Evolutionary conservation across 1,139 yeast species (phyloP).

Genomic region (Magnusiomyces clavatus): DNA sequence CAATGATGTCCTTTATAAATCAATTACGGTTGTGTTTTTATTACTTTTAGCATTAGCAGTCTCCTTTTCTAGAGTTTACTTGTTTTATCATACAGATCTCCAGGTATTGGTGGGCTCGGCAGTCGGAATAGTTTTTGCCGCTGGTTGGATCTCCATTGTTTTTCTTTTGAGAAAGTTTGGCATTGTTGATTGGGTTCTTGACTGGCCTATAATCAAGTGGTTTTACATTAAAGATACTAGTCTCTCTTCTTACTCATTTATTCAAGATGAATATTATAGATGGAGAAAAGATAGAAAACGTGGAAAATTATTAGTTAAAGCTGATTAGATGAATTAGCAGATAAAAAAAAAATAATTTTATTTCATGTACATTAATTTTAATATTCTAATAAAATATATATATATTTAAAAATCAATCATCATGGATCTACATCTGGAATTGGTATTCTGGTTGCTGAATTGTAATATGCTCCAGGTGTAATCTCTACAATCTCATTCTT

Average conservation of each 20-base stretch:
- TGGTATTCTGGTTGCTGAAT: constrained; percentile 52
- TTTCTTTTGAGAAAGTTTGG: constrained; percentile 36
- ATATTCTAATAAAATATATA: not conserved
- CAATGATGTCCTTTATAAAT: no score
- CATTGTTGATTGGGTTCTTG: constrained; percentile 29
- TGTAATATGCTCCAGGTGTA: constrained; percentile 80
- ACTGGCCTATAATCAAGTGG: constrained; percentile 28
- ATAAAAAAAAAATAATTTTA: not conserved
- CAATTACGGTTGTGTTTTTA: constrained; percentile 13
- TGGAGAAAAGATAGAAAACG: constrained; percentile 26
- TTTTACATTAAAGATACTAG: constrained; percentile 34
- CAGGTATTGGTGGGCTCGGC: constrained; percentile 72
- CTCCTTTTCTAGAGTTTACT: constrained; percentile 66
- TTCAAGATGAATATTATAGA: constrained; percentile 28
- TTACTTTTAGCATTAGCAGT: constrained; percentile 41
- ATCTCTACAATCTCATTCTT: constrained; percentile 80
- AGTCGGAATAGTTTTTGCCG: constrained; percentile 55
- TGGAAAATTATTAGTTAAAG: no score
- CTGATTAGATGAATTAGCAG: not conserved
- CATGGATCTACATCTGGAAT: constrained; percentile 29
- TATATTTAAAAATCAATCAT: not conserved
- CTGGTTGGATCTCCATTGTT: constrained; percentile 48
- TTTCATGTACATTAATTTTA: not conserved
- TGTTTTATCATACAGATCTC: constrained; percentile 62
- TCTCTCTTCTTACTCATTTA: constrained; percentile 28